Conservation (phyloP, 78 protist genomes). For the Monosiga brevicollis region DNA sequence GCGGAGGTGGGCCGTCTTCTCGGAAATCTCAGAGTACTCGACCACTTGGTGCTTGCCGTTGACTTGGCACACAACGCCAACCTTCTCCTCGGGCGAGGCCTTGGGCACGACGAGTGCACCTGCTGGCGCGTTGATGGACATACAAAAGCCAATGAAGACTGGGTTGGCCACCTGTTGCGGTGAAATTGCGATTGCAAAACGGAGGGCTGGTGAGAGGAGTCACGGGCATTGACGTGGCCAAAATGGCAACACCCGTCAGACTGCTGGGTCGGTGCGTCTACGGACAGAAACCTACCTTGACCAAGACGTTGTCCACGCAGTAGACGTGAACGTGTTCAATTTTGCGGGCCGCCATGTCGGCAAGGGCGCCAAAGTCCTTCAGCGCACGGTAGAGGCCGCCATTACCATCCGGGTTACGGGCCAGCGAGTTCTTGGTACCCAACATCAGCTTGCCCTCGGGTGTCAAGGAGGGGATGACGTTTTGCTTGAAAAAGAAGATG, state of each 20-base stretch:
- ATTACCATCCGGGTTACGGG: conserved; percentile 89
- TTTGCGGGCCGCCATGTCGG: conserved; percentile 60
- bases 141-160: conserved; percentile 65
- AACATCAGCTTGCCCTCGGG: conserved; percentile 70
- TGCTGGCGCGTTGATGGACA: conserved; percentile 33
- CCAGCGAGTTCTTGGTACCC: conserved; percentile 29
- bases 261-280: too few relatives aligned
- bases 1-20: conserved; percentile 30
- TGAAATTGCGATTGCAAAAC: too few relatives aligned
- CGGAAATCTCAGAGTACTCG: conserved; percentile 84
- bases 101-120: conserved; percentile 79
- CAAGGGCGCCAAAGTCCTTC: conserved; percentile 38
- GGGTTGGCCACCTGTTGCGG: conserved; percentile 94
- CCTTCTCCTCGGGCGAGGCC: conserved; percentile 47
- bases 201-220: too few relatives aligned
- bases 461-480: conserved; percentile 70
- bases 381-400: conserved; percentile 83
- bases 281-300: too few relatives aligned
- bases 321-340: conserved; percentile 62
- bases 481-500: conserved; percentile 80
- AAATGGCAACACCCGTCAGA: too few relatives aligned
- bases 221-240: too few relatives aligned
- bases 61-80: background rate
- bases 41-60: conserved; percentile 38
- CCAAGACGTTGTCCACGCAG: conserved; percentile 85